Evolutionary conservation across 495 filamentous ascomycete genomes (phyloP).

Genomic region (Tricharina praecox): DNA sequence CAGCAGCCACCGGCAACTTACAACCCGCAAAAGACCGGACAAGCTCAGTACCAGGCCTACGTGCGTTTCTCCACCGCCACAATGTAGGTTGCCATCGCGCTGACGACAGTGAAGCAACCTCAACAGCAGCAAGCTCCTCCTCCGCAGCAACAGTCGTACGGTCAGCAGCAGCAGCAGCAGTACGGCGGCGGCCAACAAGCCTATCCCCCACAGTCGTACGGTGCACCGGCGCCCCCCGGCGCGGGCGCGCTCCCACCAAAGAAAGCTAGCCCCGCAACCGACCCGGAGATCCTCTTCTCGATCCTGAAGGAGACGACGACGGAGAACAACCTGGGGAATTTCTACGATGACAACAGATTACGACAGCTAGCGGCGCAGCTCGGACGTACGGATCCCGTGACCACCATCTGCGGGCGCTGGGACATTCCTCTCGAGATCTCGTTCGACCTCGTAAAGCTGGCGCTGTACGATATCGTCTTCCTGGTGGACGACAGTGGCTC

Average conservation of each 20-base stretch:
- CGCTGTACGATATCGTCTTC: constrained; percentile 48
- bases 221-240: background rate
- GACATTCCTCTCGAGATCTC: constrained; percentile 44
- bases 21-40: no score
- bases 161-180: background rate
- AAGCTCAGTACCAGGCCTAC: no score
- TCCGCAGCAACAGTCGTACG: background rate
- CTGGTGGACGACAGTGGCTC: constrained; percentile 49
- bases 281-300: constrained; percentile 15
- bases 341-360: constrained; percentile 19
- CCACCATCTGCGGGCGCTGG: constrained; percentile 31
- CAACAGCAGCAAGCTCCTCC: background rate
- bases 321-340: constrained; percentile 17
- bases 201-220: background rate
- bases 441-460: constrained; percentile 49
- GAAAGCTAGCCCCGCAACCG: constrained; percentile 2
- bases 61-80: no score
- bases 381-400: constrained; percentile 19
- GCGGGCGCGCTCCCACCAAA: background rate
- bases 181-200: background rate
- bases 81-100: no score
- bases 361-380: constrained; percentile 14
- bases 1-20: no score
- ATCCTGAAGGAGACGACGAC: constrained; percentile 22
- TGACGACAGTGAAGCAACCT: no score